Conservation (phyloP, 768 basidiomycete species). For the Fomitopsis serialis region DNA sequence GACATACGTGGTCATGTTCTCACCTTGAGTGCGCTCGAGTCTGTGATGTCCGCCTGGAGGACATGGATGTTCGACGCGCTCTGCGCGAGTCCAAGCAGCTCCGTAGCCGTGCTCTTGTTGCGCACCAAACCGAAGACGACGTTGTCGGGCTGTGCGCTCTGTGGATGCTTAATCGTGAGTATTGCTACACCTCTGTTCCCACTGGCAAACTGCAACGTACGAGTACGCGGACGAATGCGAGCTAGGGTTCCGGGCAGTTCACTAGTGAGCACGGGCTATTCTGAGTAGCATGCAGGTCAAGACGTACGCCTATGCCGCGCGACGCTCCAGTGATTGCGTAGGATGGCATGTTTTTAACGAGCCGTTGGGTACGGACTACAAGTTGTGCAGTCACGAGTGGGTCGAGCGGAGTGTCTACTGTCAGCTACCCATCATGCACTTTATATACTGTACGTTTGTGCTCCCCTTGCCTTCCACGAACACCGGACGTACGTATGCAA, state of each 20-base stretch:
- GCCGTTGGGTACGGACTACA: too few species aligned
- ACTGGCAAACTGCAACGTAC: too few species aligned
- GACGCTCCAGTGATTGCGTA: slow-evolving; percentile 20
- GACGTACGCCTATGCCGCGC: slow-evolving; percentile 22
- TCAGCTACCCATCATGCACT: too few species aligned
- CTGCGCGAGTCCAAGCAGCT: slow-evolving; percentile 9
- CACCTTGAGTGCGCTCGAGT: slow-evolving; percentile 25
- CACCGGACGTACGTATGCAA: too few species aligned
- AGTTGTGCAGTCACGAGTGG: too few species aligned
- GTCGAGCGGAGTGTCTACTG: too few species aligned
- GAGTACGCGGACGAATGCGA: slow-evolving; percentile 21
- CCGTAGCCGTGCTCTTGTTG: slow-evolving; percentile 8
- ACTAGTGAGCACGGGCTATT: background rate
- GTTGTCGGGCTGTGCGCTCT: slow-evolving; percentile 4
- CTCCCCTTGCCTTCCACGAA: too few species aligned
- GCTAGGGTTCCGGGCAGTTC: background rate
- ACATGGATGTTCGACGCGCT: slow-evolving; percentile 26
- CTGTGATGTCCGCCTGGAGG: slow-evolving; percentile 32
- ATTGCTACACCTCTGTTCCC: too few species aligned
- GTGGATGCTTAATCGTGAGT: background rate
- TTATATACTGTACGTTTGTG: too few species aligned
- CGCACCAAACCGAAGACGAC: slow-evolving; percentile 21
- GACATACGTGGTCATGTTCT: too few species aligned
- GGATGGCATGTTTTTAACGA: slow-evolving; percentile 13
- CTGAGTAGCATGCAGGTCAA: background rate